Evolutionary conservation across 2,329 filamentous ascomycete species (phyloP).

Genomic region (Fusarium scirpi): DNA sequence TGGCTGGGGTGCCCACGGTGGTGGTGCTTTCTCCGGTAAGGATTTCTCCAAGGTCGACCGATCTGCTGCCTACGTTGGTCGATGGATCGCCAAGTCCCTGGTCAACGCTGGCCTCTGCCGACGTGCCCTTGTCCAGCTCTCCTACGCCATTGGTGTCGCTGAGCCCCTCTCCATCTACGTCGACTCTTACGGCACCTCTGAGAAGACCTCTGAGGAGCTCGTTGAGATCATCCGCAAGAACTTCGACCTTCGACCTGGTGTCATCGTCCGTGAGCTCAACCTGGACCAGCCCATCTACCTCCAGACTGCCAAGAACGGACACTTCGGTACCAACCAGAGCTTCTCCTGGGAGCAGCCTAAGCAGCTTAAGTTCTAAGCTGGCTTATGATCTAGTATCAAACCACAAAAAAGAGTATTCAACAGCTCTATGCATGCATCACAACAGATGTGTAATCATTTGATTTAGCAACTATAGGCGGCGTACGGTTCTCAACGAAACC

Average conservation of each 20-base stretch:
- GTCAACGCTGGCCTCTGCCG: slow-evolving; percentile 89
- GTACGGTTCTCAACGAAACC: slow-evolving; percentile 63
- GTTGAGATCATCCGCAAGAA: slow-evolving; percentile 94
- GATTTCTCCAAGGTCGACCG: slow-evolving; percentile 99
- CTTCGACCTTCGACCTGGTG: slow-evolving; percentile 98
- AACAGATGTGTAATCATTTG: slow-evolving; percentile 56
- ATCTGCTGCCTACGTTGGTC: slow-evolving; percentile 95
- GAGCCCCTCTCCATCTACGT: slow-evolving; percentile 99
- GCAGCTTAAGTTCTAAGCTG: slow-evolving; percentile 85
- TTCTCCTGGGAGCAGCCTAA: slow-evolving; percentile 99
- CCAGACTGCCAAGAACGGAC: slow-evolving; percentile 99
- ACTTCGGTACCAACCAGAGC: slow-evolving; percentile 96
- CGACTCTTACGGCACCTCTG: slow-evolving; percentile 95
- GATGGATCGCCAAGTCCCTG: slow-evolving; percentile 99
- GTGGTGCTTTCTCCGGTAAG: slow-evolving; percentile 99
- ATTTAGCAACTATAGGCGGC: slow-evolving; percentile 54
- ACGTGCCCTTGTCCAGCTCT: slow-evolving; percentile 95
- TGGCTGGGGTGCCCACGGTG: slow-evolving; percentile 99
- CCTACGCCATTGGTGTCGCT: slow-evolving; percentile 98
- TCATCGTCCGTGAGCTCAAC: slow-evolving; percentile 97
- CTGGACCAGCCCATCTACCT: slow-evolving; percentile 97
- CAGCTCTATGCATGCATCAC: slow-evolving; percentile 52
- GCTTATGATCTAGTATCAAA: slow-evolving; percentile 31
- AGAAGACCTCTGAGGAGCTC: slow-evolving; percentile 89
- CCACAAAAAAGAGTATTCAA: slow-evolving; percentile 56